Evolutionary conservation across 2,329 filamentous ascomycete species (phyloP), one percentile per base, ranked within the genome.

Genomic region (Neurospora sp.): DNA sequence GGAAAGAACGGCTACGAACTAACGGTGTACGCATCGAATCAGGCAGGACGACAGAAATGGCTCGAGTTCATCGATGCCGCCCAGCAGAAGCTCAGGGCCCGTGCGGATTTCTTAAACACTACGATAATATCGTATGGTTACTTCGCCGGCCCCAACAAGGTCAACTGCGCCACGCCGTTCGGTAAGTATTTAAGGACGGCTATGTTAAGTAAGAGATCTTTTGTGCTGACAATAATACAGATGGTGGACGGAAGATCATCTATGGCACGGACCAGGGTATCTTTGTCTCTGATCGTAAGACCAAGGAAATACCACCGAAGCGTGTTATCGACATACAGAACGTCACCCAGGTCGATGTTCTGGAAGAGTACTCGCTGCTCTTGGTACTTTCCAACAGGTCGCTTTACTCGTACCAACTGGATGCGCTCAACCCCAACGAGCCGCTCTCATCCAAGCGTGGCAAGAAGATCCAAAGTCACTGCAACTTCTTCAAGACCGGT

Each of bases 401-500:
- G 0, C 86, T 98, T 10, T 90, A 92, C 75, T 97, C 95, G 8
- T 98, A 96, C 82, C 89, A 93, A 1, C 84, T 97, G 68, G 91
- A 95, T 72, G 93, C 93, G 15, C 85, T 99, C 70, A 95, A 97
- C 76, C 87, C 91, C 2, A 91, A 91, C 73, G 94, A 98, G 77
- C 90, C 90, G 68, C 87, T 92, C 40, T 84, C 94, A 69, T 88
- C 89, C 17, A 97, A 96, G 80, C 88, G 93, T 57, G 93, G 93
- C 8, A 95, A 96, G 83, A 97, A 97, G 84, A 98, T 99, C 73
- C 91, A 94, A 80, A 97, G 92, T 76, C 94, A 97, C 81, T 96
- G 95, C 80, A 97, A 95, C 80, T 99, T 98, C 83, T 99, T 99
- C 88, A 97, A 96, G 82, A 92, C 93, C 19, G 96, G 96, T 46